Evolutionary conservation across 768 basidiomycete genomes (phyloP).

Genomic region (Tricholoma flavovirens): DNA sequence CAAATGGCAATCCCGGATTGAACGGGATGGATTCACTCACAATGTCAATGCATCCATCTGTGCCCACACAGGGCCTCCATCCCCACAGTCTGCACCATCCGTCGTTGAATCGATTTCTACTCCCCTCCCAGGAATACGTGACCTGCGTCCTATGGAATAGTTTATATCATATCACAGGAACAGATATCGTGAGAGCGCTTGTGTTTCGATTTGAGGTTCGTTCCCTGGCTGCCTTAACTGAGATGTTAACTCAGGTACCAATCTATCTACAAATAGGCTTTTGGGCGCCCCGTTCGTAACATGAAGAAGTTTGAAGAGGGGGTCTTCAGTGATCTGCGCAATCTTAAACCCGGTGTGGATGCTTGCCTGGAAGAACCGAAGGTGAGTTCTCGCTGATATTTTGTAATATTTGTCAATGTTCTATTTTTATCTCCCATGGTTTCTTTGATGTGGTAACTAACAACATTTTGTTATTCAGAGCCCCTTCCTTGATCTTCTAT

Average conservation of each 20-base stretch:
- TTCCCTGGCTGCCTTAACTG: conserved; percentile 11
- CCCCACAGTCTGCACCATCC: conserved; percentile 60
- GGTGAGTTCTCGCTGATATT: conserved; percentile 35
- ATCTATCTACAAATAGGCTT: conserved; percentile 39
- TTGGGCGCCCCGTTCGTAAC: conserved; percentile 83
- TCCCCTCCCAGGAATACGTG: conserved; percentile 85
- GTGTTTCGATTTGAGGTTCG: conserved; percentile 87
- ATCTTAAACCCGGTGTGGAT: conserved; percentile 90
- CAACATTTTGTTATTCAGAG: conserved; percentile 58
- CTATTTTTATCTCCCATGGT: neutral
- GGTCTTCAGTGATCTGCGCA: conserved; percentile 88
- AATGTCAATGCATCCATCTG: conserved; percentile 7
- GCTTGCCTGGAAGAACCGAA: conserved; percentile 96
- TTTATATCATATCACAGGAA: conserved; percentile 91
- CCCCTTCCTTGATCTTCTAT: conserved; percentile 86
- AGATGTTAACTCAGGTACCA: conserved; percentile 8
- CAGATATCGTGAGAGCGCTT: conserved; percentile 91
- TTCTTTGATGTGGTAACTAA: conserved; percentile 8
- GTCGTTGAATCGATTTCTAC: conserved; percentile 77
- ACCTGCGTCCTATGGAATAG: conserved; percentile 91
- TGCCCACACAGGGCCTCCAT: conserved; percentile 17
- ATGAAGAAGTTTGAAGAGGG: conserved; percentile 99
- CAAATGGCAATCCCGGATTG: neutral
- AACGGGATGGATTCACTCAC: conserved; percentile 4
- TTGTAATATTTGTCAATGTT: neutral